Evolutionary conservation across 495 filamentous ascomycete genomes (phyloP).

Genomic region (Aspergillus campestris): DNA sequence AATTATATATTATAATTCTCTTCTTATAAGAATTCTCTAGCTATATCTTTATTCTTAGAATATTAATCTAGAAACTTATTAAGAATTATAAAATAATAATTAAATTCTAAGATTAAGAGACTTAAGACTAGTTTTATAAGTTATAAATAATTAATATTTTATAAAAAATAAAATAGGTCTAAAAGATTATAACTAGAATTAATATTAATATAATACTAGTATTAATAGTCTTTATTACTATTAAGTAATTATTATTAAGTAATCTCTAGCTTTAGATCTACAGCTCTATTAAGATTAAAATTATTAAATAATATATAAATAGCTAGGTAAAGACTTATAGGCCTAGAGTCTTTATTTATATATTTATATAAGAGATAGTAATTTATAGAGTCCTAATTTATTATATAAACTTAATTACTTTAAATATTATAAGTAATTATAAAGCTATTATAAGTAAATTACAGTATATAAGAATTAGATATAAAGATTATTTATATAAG

Average conservation of each 20-base stretch:
- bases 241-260: too few species aligned
- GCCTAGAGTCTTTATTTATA: not conserved
- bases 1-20: not conserved
- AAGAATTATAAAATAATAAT: not conserved
- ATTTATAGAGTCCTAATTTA: not conserved
- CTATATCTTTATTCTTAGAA: not conserved
- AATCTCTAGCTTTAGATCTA: not conserved
- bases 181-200: too few species aligned
- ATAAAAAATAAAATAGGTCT: not conserved
- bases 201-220: too few species aligned
- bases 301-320: constrained; percentile 1
- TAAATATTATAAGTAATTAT: too few species aligned
- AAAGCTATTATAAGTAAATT: too few species aligned
- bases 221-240: too few species aligned
- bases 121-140: not conserved
- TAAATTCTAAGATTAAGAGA: not conserved
- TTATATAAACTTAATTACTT: too few species aligned
- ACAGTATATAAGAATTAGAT: too few species aligned
- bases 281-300: constrained; percentile 1
- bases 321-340: not conserved
- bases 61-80: not conserved
- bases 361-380: not conserved
- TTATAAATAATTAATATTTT: not conserved
- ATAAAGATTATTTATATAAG: too few species aligned
- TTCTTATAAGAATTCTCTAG: not conserved